Conservation (phyloP, 805 yeast genomes). For the Ogataea zsoltii region DNA sequence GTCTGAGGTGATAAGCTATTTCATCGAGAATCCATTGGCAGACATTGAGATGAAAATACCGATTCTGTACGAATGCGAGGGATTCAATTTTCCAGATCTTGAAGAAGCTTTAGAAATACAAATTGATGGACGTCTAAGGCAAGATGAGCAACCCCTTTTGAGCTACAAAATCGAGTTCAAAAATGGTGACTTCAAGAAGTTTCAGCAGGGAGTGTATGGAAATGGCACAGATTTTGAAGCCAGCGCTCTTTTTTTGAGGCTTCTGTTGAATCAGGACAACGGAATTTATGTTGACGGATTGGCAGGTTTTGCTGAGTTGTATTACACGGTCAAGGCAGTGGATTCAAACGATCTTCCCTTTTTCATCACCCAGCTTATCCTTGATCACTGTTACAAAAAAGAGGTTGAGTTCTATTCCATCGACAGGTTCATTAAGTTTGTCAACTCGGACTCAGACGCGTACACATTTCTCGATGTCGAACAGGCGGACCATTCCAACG, state of each 20-base stretch:
- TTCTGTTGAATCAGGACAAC: constrained; percentile 22
- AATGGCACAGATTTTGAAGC: constrained; percentile 8
- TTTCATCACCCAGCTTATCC: constrained; percentile 42
- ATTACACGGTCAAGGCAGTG: constrained; percentile 38
- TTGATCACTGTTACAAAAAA: constrained; percentile 32
- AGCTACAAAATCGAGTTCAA: constrained; percentile 25
- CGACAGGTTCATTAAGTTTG: constrained; percentile 22
- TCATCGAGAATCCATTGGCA: constrained; percentile 37
- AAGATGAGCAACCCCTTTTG: constrained; percentile 18
- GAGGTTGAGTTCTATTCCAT: constrained; percentile 28
- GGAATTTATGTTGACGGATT: constrained; percentile 32
- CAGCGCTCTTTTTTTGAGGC: constrained; percentile 23
- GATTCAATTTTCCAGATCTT: constrained; percentile 66
- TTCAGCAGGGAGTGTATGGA: constrained; percentile 3
- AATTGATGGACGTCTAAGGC: constrained; percentile 42
- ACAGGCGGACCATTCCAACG: not conserved
- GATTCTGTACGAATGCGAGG: constrained; percentile 41
- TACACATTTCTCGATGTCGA: constrained; percentile 15
- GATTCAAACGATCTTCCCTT: constrained; percentile 54
- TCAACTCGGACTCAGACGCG: constrained; percentile 1
- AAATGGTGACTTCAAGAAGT: constrained; percentile 14
- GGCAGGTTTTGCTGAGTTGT: constrained; percentile 29
- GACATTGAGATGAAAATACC: constrained; percentile 48
- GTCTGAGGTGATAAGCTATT: constrained; percentile 16
- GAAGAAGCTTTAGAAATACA: constrained; percentile 53